Percentiles rank a stretch among this genome's conserved stretches.
Conservation (phyloP, 371 early-diverging fungal genomes). For the Syncephalastrum racemosum region DNA sequence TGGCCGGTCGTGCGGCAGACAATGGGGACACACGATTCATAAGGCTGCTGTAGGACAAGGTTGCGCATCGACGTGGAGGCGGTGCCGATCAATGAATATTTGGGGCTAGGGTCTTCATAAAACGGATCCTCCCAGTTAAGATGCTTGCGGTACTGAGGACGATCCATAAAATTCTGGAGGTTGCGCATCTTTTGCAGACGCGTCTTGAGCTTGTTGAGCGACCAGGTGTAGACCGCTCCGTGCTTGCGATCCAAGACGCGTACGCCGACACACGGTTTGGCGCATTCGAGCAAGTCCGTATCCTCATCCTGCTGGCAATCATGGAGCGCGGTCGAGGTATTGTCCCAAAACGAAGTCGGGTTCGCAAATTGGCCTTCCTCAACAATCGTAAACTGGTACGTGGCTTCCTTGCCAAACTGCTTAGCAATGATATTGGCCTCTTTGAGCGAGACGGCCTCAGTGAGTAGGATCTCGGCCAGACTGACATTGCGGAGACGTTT, state of each 20-base stretch:
- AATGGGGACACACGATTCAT: conserved; percentile 52
- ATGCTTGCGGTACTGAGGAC: conserved; percentile 69
- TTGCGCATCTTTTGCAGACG: conserved; percentile 79
- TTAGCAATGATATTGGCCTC: conserved; percentile 86
- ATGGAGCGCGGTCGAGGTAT: conserved; percentile 43
- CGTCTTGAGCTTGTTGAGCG: conserved; percentile 64
- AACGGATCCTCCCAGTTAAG: conserved; percentile 80
- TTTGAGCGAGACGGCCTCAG: conserved; percentile 73
- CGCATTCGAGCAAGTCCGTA: conserved; percentile 40
- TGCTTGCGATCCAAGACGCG: conserved; percentile 74
- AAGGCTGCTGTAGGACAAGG: conserved; percentile 50
- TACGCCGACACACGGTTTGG: conserved; percentile 66
- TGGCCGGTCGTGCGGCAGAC: conserved; percentile 60
- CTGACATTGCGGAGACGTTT: conserved; percentile 61
- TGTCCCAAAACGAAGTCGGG: conserved; percentile 65
- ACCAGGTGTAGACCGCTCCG: conserved; percentile 74
- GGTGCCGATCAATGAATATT: conserved; percentile 67
- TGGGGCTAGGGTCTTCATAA: conserved; percentile 64
- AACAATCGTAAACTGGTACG: conserved; percentile 80
- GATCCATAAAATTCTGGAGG: conserved; percentile 72
- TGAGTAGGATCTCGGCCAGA: conserved; percentile 75
- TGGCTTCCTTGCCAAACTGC: conserved; percentile 74
- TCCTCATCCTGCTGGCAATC: conserved; percentile 61
- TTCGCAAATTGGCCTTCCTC: conserved; percentile 56
- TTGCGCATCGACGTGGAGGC: conserved; percentile 53